These are phyloP conservation scores for Teratosphaeria gauchensis DNA, from an alignment of 2,329 filamentous ascomycete species.

Conservation along the genomic window DNA sequence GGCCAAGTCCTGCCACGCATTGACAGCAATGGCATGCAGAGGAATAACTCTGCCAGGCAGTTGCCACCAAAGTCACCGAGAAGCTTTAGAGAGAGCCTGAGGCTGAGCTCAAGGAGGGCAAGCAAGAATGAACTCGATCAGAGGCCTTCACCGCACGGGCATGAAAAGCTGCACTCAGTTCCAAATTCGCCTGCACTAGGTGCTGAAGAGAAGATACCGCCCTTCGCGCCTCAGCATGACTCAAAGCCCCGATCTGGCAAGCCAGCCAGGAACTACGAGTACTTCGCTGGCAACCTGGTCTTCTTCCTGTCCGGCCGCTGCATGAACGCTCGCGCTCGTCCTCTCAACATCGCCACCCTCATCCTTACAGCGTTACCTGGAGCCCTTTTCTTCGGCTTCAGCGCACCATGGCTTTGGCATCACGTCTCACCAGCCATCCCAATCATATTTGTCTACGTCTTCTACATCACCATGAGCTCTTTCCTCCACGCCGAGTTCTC, in stretches of 20 bases:
- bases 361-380: conserved; percentile 69
- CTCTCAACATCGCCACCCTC: conserved; percentile 81
- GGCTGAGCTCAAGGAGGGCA: conserved; percentile 13
- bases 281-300: conserved; percentile 85
- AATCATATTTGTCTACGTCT: conserved; percentile 82
- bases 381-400: conserved; percentile 75
- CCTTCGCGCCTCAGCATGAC: background rate
- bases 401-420: conserved; percentile 76
- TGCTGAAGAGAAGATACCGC: conserved; percentile 10
- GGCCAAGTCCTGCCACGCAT: background rate
- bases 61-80: conserved; percentile 19
- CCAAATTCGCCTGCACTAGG: conserved; percentile 54
- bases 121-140: conserved; percentile 10
- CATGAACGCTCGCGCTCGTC: conserved; percentile 66
- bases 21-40: conserved; percentile 1
- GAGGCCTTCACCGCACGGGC: conserved; percentile 17
- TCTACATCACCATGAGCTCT: conserved; percentile 81
- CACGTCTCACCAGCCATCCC: conserved; percentile 82
- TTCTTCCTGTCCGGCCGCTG: conserved; percentile 80
- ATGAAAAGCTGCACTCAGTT: conserved; percentile 63
- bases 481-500: conserved; percentile 87
- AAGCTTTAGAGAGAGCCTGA: conserved; percentile 19
- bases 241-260: background rate
- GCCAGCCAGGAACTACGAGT: conserved; percentile 69
- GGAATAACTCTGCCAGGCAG: background rate